phyloP scores from a whole-genome alignment of 345 rosid genomes.

The Eucalyptus marginata region DNA sequence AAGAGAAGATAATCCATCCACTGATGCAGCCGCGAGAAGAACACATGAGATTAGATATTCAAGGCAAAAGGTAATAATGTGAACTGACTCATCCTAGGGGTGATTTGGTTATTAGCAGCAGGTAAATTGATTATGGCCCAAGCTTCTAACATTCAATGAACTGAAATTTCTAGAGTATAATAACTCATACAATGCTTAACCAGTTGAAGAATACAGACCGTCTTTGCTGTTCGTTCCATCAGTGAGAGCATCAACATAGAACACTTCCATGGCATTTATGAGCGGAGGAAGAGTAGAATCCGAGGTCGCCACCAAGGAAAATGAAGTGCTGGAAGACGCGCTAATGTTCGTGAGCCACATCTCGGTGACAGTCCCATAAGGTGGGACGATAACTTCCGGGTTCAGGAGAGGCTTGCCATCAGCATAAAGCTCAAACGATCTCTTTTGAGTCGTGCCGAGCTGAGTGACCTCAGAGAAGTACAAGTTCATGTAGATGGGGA shows the following conservation, averaged over 20 bases:
- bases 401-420: neutral
- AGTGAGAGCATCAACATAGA: slow-evolving; percentile 1
- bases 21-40: neutral
- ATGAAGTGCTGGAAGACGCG: slow-evolving; percentile 10
- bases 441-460: slow-evolving; percentile 13
- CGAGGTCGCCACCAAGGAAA: slow-evolving; percentile 14
- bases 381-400: slow-evolving; percentile 6
- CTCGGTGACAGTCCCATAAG: slow-evolving; percentile 9
- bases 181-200: neutral
- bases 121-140: neutral
- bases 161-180: neutral
- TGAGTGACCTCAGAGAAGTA: slow-evolving; percentile 31
- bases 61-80: neutral
- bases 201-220: slow-evolving; percentile 4
- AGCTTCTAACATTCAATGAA: neutral
- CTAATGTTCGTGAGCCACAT: neutral
- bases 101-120: neutral
- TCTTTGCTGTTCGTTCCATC: slow-evolving; percentile 18
- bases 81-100: neutral
- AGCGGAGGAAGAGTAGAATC: slow-evolving; percentile 38
- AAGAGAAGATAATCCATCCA: slow-evolving; percentile 11
- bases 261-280: slow-evolving; percentile 34
- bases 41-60: neutral
- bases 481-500: slow-evolving; percentile 13
- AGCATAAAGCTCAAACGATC: slow-evolving; percentile 11